Conservation (phyloP, 345 rosid species). For the Aquilaria yunnanensis region DNA sequence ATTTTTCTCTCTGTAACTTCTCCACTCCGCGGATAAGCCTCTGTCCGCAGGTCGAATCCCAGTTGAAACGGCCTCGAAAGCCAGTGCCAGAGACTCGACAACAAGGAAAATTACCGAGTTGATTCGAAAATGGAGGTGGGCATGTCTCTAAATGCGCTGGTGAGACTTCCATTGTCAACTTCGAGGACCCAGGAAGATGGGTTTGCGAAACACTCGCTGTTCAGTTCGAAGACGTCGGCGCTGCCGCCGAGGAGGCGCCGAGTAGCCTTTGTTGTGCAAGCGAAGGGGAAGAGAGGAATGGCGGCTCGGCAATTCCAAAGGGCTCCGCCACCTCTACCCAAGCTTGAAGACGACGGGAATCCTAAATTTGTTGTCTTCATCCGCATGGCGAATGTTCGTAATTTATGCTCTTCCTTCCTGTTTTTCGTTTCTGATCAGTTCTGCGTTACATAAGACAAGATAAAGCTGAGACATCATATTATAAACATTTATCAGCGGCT, state of each 20-base stretch:
- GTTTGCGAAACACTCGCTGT: constrained; percentile 46
- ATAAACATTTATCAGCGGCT: no score
- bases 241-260: constrained; percentile 15
- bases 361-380: constrained; percentile 88
- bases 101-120: no score
- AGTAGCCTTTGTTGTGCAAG: constrained; percentile 45
- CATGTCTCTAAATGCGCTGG: constrained; percentile 64
- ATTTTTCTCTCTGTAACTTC: not conserved
- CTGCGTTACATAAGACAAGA: no score
- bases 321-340: constrained; percentile 71
- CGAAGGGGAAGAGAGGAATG: constrained; percentile 89
- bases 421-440: not conserved
- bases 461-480: no score
- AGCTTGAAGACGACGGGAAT: constrained; percentile 92
- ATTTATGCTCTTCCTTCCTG: not conserved
- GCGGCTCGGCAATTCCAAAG: constrained; percentile 71
- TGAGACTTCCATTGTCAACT: constrained; percentile 55
- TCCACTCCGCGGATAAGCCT: constrained; percentile 25
- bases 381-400: constrained; percentile 78
- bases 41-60: not conserved
- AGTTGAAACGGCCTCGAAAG: not conserved
- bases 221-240: constrained; percentile 35
- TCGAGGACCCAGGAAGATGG: constrained; percentile 47
- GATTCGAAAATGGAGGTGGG: constrained; percentile 50
- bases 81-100: not conserved